A percentile compares a stretch with the other conserved stretches of the same genome.
Evolutionary conservation across 75 land plant genomes (phyloP).

Genomic region (Pinus taeda): DNA sequence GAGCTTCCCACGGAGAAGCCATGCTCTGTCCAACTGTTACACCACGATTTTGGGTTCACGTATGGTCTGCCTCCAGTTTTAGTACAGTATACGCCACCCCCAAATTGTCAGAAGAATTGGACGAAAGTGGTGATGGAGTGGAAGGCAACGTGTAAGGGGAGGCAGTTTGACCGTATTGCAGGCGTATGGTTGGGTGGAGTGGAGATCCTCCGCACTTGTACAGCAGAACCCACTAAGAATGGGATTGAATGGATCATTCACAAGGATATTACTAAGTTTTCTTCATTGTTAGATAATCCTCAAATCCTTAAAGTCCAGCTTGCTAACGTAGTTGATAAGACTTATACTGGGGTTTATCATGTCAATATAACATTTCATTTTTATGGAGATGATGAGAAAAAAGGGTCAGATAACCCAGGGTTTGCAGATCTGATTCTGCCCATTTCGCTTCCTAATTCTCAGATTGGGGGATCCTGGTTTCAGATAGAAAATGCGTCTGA

Average conservation of each 20-base stretch:
- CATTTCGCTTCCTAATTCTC: constrained; percentile 33
- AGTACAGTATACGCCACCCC: constrained; percentile 42
- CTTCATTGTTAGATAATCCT: constrained; percentile 7
- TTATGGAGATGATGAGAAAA: neutral
- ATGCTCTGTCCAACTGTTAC: constrained; percentile 36
- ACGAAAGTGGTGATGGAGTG: constrained; percentile 18
- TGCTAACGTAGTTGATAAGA: constrained; percentile 15
- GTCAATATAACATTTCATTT: constrained; percentile 23
- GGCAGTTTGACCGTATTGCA: constrained; percentile 30
- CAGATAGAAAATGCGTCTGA: constrained; percentile 51
- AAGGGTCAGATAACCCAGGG: neutral
- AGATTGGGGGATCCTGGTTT: constrained; percentile 86
- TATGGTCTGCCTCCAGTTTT: constrained; percentile 45
- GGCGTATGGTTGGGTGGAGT: constrained; percentile 33
- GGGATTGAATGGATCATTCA: constrained; percentile 27
- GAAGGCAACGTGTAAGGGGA: constrained; percentile 17
- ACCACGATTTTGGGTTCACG: constrained; percentile 59
- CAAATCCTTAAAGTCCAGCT: constrained; percentile 20
- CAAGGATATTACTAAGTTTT: constrained; percentile 32
- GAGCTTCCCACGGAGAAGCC: no score
- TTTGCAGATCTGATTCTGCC: constrained; percentile 55
- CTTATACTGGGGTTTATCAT: constrained; percentile 30
- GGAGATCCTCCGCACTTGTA: constrained; percentile 33
- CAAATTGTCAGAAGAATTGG: constrained; percentile 27
- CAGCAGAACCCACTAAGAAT: constrained; percentile 23